Base-by-base conservation (phyloP, 2,329 filamentous ascomycete genomes). In the Diaporthe eres region DNA sequence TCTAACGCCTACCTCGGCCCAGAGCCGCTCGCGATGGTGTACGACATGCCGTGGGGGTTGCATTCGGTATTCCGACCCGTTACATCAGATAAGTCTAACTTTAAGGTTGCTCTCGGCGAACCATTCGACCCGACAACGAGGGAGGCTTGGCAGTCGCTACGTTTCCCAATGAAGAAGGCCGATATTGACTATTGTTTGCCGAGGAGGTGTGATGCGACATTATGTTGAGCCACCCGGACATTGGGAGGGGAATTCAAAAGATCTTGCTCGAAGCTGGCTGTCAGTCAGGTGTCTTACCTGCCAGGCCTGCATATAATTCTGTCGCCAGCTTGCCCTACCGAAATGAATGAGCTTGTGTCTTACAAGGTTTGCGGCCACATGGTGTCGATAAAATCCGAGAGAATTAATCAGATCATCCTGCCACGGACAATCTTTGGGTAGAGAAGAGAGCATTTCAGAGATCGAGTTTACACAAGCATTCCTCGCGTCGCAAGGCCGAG, bases 61-160 rank as follows among this genome's bases (percentile, higher is more conserved):
- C 63, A 68, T 37, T 53, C 63, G 47, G 47, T 53, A 68, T 68
- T 68, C 63, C 47, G 63, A 68, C 12, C 44, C 63, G 63, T 68
- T 68, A 39, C 44, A 68, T 51, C 31, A n/a, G 63, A 68, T 68
- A 53, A 68, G 63, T 53, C 63, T 53, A 53, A 68, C 13, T 53
- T 68, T 68, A 68, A 68, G 63, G 31, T 68, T 68, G 47, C 28
- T n/a, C 22, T 68, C 31, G 63, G 63, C 63, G 63, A 37, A n/a
- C 44, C 44, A 39, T 51, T 37, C 28, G 10, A 9, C 15, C 31
- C 44, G 47, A 51, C 31, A 31, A 37, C 44, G n/a, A 53, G 9
- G n/a, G 7, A 12, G 47, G 25, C 63, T 68, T 68, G 63, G 63
- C 63, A 49, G 2, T 12, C 10, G 1, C 12, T 68, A 31, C 13